Base-by-base conservation (phyloP, 2,329 filamentous ascomycete genomes). In the Alternaria sp. region DNA sequence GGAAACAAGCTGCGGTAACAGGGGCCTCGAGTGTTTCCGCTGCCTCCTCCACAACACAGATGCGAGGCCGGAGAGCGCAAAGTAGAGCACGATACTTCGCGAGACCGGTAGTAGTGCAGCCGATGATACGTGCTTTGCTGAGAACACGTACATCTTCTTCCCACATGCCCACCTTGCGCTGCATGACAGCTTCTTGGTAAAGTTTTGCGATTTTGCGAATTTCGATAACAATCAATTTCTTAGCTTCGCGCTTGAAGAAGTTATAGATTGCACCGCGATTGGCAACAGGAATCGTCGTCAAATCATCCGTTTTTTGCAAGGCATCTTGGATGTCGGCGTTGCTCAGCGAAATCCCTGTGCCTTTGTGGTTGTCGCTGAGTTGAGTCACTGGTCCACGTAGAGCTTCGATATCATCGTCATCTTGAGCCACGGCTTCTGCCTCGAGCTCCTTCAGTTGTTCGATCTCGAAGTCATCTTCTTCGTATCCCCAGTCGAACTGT, bases 31-130 rank as follows among this genome's bases (percentile, higher is more conserved):
- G 83, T 0, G 89, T 90, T 72, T 96, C 91, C 0, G 91, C 92
- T 0, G 90, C 90, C 78, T 95, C 90, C 79, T 95, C 90, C 48
- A 96, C 88, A 36, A 96, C 78, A 13, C 94, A 82, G 3, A 91
- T 81, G 24, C 82, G 85, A 0, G 92, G 90, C 28, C 84, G 81
- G 4, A 94, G 72, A 2, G 85, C 85, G 0, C 87, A 82, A 23
- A 96, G 80, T 2, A 94, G 80, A 1, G 84, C 85, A 3, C 91
- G 86, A 61, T 95, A 94, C 67, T 96, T 96, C 75, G 88, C 89
- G 8, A 96, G 73, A 1, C 92, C 91, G 0, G 92, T 96, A 0
- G 90, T 93, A 0, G 92, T 96, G 81, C 88, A 83, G 8, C 87
- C 87, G 51, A 90, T 82, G 26, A 90, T 72, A 54, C 82, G 85